Percentiles rank a stretch among this genome's conserved stretches.
phyloP scores from a whole-genome alignment of 176 grass and related monocot genomes.

The Hordeum marinum region DNA sequence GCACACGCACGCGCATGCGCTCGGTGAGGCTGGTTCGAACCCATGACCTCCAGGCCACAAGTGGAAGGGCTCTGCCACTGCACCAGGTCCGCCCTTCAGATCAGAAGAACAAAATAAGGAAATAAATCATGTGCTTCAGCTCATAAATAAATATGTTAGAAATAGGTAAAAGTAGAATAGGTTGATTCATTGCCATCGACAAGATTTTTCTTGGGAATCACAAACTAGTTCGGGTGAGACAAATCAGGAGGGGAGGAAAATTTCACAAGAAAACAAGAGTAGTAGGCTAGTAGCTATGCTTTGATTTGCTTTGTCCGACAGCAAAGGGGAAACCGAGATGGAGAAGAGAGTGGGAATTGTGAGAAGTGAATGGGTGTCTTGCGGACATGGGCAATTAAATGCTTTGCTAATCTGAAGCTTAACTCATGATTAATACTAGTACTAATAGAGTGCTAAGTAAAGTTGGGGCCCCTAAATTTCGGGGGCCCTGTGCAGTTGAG shows the following conservation, averaged over 20 bases:
- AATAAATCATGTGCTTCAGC: background rate
- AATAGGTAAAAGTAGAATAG: background rate
- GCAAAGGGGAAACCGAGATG: background rate
- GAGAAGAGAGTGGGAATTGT: background rate
- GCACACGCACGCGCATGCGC: no score
- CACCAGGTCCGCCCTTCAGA: background rate
- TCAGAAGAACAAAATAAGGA: background rate
- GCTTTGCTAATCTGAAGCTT: background rate
- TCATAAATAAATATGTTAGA: background rate
- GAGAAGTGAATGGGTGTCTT: background rate
- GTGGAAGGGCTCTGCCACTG: no score
- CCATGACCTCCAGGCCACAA: no score
- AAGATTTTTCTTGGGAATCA: background rate
- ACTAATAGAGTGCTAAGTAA: background rate
- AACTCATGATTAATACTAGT: background rate
- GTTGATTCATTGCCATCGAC: background rate
- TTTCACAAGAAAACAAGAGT: no score
- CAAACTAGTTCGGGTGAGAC: background rate
- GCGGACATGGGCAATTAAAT: background rate
- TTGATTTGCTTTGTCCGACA: background rate
- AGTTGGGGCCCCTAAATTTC: background rate
- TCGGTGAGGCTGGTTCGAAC: no score
- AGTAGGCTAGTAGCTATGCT: background rate
- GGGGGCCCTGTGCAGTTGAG: background rate
- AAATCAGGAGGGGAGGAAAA: background rate